phyloP scores from a whole-genome alignment of 129 eudicot species.

The carrot (Daucus carota) region DNA sequence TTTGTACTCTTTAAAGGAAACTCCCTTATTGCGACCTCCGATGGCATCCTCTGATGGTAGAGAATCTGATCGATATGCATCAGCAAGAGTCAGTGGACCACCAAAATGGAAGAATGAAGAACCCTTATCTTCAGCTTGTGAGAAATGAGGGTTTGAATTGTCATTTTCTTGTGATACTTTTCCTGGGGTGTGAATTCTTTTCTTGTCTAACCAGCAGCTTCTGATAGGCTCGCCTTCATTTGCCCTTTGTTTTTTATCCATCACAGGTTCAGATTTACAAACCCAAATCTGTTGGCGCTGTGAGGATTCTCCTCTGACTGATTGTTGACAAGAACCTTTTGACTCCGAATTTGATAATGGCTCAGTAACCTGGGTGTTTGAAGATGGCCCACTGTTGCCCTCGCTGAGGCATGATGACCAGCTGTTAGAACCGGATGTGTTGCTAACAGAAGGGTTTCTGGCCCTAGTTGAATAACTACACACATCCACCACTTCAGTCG shows the following conservation, averaged over 20 bases:
- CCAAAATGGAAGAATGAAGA: constrained; percentile 83
- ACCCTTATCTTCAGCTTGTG: constrained; percentile 32
- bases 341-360: constrained; percentile 66
- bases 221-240: constrained; percentile 10
- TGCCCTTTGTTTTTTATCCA: constrained; percentile 11
- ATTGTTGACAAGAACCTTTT: constrained; percentile 53
- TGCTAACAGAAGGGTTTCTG: too few species aligned
- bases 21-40: constrained; percentile 38
- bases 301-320: constrained; percentile 45
- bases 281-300: constrained; percentile 26
- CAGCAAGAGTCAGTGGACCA: constrained; percentile 68
- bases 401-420: constrained; percentile 69
- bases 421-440: constrained; percentile 45
- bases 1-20: constrained; percentile 53
- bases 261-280: constrained; percentile 17
- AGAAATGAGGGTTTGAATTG: constrained; percentile 13
- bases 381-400: constrained; percentile 55
- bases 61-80: constrained; percentile 24
- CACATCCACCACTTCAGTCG: neutral
- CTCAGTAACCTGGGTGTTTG: constrained; percentile 46
- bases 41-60: constrained; percentile 25
- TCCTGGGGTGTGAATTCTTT: neutral
- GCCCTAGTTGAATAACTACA: constrained; percentile 7
- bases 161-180: constrained; percentile 21
- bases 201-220: neutral